These are phyloP conservation scores for Scleromitrula shiraiana DNA, from an alignment of 2,329 filamentous ascomycete species.

Conservation along the genomic window DNA sequence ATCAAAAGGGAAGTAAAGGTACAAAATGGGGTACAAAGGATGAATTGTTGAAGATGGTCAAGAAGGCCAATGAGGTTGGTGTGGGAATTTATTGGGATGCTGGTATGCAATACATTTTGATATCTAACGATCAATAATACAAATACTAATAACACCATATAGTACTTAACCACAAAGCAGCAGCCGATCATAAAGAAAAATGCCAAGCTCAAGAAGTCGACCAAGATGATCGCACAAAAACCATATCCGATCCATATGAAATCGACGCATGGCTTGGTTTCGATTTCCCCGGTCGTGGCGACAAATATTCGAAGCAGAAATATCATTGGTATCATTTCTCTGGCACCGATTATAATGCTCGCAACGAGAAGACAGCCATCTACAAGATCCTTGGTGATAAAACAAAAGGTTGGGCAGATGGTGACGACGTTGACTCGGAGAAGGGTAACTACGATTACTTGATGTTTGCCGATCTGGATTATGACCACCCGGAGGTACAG, in stretches of 20 bases:
- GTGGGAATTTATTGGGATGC: conserved; percentile 61
- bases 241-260: conserved; percentile 46
- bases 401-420: conserved; percentile 55
- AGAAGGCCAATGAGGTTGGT: conserved; percentile 42
- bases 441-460: conserved; percentile 64
- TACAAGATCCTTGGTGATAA: conserved; percentile 55
- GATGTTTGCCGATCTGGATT: conserved; percentile 67
- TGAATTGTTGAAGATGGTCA: conserved; percentile 47
- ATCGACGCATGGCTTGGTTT: conserved; percentile 64
- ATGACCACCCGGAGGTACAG: conserved; percentile 53
- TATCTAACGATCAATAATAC: too few relatives aligned
- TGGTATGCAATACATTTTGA: too few relatives aligned
- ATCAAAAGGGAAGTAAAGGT: conserved; percentile 53
- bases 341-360: conserved; percentile 58
- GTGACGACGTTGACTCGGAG: conserved; percentile 49
- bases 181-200: conserved; percentile 56
- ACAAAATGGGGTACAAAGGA: conserved; percentile 65
- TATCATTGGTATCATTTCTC: conserved; percentile 63
- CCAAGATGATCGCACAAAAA: conserved; percentile 47
- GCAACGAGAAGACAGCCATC: conserved; percentile 47
- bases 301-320: conserved; percentile 51
- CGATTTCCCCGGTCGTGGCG: conserved; percentile 53
- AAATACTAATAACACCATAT: not conserved
- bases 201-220: conserved; percentile 58
- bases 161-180: conserved; percentile 66